These are phyloP conservation scores for Coemansia sp. DNA, from an alignment of 192 early-diverging fungal genomes.

Conservation along the genomic window DNA sequence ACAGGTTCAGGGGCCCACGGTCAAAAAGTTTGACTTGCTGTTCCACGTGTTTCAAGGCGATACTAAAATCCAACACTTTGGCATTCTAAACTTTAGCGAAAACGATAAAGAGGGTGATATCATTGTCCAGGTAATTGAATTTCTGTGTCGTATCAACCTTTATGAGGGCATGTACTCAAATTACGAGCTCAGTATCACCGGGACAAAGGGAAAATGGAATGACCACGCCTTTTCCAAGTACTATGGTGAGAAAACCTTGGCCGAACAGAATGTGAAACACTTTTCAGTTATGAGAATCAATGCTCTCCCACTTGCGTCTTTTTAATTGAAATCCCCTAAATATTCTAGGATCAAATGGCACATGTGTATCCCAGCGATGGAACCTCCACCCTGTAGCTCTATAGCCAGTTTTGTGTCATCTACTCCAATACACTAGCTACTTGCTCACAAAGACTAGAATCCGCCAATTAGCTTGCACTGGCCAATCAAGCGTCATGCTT, in stretches of 20 bases:
- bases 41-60: not conserved
- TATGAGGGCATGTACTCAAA: slow-evolving; percentile 1
- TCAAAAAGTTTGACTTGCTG: not conserved
- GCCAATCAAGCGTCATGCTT: not conserved
- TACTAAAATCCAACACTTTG: slow-evolving; percentile 2
- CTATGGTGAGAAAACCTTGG: not conserved
- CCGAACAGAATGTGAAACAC: not conserved
- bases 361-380: not conserved
- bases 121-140: slow-evolving; percentile 1
- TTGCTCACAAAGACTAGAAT: not conserved
- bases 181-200: not conserved
- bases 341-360: not conserved
- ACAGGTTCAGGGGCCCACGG: not conserved
- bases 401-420: not conserved
- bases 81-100: slow-evolving; percentile 6
- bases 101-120: not conserved
- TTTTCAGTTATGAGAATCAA: not conserved
- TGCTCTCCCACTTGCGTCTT: not conserved
- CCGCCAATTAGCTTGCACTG: not conserved
- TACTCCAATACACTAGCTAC: not conserved
- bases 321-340: not conserved
- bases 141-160: slow-evolving; percentile 1
- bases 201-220: not conserved
- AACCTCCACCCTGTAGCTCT: not conserved
- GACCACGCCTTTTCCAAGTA: not conserved